Conservation (phyloP, 306 rosid species). For the Cicer bijugum region DNA sequence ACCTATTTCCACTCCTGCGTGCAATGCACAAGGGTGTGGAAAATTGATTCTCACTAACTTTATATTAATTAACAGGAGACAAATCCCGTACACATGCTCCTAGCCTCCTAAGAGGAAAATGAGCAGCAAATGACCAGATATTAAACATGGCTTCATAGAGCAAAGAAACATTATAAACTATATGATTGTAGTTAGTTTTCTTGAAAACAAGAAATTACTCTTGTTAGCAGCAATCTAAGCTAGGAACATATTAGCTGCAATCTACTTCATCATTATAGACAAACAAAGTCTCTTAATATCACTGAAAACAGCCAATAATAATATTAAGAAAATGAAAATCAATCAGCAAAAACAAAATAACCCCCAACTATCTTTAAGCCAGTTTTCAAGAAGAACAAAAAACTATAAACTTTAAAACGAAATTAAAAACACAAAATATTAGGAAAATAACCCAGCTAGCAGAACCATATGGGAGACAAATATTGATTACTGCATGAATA, state of each 20-base stretch:
- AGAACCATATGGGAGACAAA: constrained; percentile 17
- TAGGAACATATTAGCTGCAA: constrained; percentile 22
- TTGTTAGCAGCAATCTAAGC: constrained; percentile 9
- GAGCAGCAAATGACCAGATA: constrained; percentile 3
- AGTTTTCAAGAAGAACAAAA: background rate
- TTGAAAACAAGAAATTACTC: background rate
- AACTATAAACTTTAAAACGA: background rate
- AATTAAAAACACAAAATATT: constrained; percentile 14
- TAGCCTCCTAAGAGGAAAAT: constrained; percentile 33
- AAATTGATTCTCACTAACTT: background rate
- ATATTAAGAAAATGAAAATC: constrained; percentile 33
- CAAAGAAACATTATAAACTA: background rate
- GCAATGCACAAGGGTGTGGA: background rate
- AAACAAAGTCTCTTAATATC: background rate
- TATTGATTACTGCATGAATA: background rate
- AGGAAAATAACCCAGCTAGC: background rate
- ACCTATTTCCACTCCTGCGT: background rate
- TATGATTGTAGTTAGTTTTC: background rate
- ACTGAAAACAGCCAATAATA: constrained; percentile 14
- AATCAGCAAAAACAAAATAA: constrained; percentile 16
- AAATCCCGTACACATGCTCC: background rate
- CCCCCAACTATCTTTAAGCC: constrained; percentile 5
- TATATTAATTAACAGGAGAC: constrained; percentile 17
- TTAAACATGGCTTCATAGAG: constrained; percentile 21
- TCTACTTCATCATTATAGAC: constrained; percentile 16